These are phyloP conservation scores for Phallus indusiatus DNA, from an alignment of 768 basidiomycete species.

Conservation along the genomic window DNA sequence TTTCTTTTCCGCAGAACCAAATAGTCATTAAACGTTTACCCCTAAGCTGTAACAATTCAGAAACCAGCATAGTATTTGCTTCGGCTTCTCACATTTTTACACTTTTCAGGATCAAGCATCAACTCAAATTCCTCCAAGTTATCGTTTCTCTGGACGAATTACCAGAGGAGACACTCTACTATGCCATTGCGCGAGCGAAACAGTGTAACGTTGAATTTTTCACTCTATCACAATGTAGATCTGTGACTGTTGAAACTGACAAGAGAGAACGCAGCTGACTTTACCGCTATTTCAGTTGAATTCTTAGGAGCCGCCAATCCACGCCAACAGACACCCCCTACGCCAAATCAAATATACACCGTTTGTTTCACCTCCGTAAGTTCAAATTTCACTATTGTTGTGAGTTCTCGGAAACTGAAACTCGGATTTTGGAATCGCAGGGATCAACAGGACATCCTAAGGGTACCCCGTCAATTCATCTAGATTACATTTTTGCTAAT, in stretches of 20 bases:
- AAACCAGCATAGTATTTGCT: conserved; percentile 69
- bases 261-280: not conserved
- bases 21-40: conserved; percentile 15
- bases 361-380: conserved; percentile 93
- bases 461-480: conserved; percentile 36
- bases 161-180: conserved; percentile 37
- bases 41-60: conserved; percentile 72
- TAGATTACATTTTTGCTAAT: not conserved
- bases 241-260: not conserved
- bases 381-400: conserved; percentile 3
- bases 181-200: conserved; percentile 64
- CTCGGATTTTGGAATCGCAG: conserved; percentile 26
- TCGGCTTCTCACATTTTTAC: conserved; percentile 65
- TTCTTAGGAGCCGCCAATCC: conserved; percentile 58
- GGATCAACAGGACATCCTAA: conserved; percentile 80
- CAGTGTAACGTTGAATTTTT: conserved; percentile 52
- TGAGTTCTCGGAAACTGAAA: not conserved
- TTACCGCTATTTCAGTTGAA: conserved; percentile 46
- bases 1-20: no score
- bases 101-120: conserved; percentile 59
- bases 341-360: conserved; percentile 61
- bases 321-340: conserved; percentile 48
- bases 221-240: conserved; percentile 59
- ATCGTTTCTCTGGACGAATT: conserved; percentile 69
- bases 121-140: conserved; percentile 55